These are phyloP conservation scores for Orbilia quercus DNA, from an alignment of 2,329 filamentous ascomycete species.

Conservation along the genomic window DNA sequence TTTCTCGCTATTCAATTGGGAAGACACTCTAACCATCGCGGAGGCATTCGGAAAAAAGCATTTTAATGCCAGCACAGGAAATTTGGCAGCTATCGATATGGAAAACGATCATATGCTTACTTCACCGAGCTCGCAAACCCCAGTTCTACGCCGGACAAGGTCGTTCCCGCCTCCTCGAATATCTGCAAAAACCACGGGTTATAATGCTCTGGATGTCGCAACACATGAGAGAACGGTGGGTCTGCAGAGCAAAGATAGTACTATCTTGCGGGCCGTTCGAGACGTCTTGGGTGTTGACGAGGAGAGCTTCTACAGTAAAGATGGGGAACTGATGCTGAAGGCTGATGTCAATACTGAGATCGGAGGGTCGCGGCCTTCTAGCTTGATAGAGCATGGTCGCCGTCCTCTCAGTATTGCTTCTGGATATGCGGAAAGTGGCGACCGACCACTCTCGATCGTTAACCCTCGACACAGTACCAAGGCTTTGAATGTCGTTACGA, in stretches of 20 bases:
- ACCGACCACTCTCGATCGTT: slow-evolving; percentile 54
- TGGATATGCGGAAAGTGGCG: slow-evolving; percentile 38
- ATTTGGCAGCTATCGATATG: slow-evolving; percentile 48
- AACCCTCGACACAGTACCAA: slow-evolving; percentile 48
- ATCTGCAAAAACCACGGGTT: slow-evolving; percentile 60
- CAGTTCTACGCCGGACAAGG: slow-evolving; percentile 58
- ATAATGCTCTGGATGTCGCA: slow-evolving; percentile 60
- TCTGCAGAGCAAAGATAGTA: slow-evolving; percentile 60
- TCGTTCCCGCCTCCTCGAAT: slow-evolving; percentile 60
- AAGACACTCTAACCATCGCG: slow-evolving; percentile 60
- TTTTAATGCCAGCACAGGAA: slow-evolving; percentile 53
- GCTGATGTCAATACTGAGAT: slow-evolving; percentile 57
- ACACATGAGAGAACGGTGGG: slow-evolving; percentile 60
- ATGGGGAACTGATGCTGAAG: slow-evolving; percentile 60
- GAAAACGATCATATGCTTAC: slow-evolving; percentile 40
- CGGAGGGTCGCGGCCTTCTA: slow-evolving; percentile 58
- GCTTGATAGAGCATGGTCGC: slow-evolving; percentile 59
- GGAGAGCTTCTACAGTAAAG: slow-evolving; percentile 60
- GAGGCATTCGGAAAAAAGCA: slow-evolving; percentile 60
- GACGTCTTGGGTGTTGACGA: slow-evolving; percentile 60
- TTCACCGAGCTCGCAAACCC: slow-evolving; percentile 28
- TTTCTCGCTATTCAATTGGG: slow-evolving; percentile 60
- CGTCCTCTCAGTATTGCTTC: slow-evolving; percentile 53
- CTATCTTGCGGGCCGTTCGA: slow-evolving; percentile 59
- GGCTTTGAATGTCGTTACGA: slow-evolving; percentile 59